Evolutionary conservation across 139 green algal species (phyloP).

Genomic region (Coelastrella sp.): DNA sequence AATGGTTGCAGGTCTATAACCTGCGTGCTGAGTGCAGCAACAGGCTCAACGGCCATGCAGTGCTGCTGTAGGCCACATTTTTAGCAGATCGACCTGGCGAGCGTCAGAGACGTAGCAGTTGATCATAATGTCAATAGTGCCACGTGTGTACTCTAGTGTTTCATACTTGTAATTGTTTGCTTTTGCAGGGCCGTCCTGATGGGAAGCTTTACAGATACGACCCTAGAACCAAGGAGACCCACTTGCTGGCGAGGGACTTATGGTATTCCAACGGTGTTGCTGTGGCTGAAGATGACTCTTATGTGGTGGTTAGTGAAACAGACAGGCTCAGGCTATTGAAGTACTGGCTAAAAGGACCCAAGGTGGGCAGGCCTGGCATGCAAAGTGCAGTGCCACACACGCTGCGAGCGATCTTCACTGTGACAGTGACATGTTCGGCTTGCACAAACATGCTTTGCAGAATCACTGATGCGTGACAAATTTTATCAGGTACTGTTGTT

Average conservation of each 20-base stretch:
- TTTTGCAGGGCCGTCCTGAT: conserved; percentile 51
- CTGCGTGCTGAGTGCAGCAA: too few relatives aligned
- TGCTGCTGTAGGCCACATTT: too few relatives aligned
- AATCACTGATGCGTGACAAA: too few relatives aligned
- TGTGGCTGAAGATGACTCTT: conserved; percentile 65
- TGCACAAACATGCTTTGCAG: too few relatives aligned
- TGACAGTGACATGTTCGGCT: background rate
- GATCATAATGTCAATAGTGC: too few relatives aligned
- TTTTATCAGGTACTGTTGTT: background rate
- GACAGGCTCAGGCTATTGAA: conserved; percentile 53
- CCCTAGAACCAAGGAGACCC: conserved; percentile 45
- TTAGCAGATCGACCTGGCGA: too few relatives aligned
- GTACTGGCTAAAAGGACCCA: conserved; percentile 62
- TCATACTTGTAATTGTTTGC: background rate
- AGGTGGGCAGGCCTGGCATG: background rate
- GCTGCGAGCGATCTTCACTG: too few relatives aligned
- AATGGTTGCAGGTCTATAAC: too few relatives aligned
- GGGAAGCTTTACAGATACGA: conserved; percentile 75
- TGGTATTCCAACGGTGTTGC: conserved; percentile 80
- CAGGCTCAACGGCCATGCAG: too few relatives aligned
- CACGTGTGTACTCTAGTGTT: too few relatives aligned
- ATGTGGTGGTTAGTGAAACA: conserved; percentile 67
- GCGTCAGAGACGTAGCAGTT: too few relatives aligned
- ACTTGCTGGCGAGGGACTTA: conserved; percentile 58
- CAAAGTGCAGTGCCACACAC: background rate